Conservation (phyloP, 139 green algal species). For the Gonium pectorale region DNA sequence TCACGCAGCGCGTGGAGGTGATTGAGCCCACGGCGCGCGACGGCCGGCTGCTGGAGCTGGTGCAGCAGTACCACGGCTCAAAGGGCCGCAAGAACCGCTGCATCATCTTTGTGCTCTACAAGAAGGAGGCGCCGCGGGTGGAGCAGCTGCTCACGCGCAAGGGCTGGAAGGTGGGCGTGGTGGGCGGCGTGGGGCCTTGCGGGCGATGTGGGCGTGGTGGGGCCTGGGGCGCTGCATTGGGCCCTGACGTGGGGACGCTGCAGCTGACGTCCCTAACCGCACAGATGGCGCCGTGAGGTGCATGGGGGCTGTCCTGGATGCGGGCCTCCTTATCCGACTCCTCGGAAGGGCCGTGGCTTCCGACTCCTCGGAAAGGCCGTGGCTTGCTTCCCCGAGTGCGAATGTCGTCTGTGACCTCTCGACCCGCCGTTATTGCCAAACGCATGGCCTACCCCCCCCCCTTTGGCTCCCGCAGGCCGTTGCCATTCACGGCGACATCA, state of each 20-base stretch:
- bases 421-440: background rate
- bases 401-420: too few species aligned
- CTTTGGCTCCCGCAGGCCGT: conserved; percentile 38
- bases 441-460: background rate
- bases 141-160: conserved; percentile 79
- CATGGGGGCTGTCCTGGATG: too few species aligned
- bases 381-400: too few species aligned
- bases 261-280: too few species aligned
- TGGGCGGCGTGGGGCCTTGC: background rate
- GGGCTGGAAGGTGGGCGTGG: conserved; percentile 74
- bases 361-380: too few species aligned
- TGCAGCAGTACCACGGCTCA: conserved; percentile 83
- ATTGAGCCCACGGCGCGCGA: conserved; percentile 84
- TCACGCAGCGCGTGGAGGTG: conserved; percentile 87
- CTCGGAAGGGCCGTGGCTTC: too few species aligned
- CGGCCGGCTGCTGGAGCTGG: conserved; percentile 77
- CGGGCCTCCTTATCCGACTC: too few species aligned
- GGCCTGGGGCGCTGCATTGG: background rate
- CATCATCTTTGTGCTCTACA: conserved; percentile 98
- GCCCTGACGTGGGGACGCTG: background rate
- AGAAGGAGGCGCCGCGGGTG: conserved; percentile 91
- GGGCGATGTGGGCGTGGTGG: background rate
- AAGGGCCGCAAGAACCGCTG: conserved; percentile 82
- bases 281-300: too few species aligned
- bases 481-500: conserved; percentile 94